These are phyloP conservation scores for Cryptococcus jaspeensis DNA, from an alignment of 1,284 basidiomycete genomes.

Conservation along the genomic window DNA sequence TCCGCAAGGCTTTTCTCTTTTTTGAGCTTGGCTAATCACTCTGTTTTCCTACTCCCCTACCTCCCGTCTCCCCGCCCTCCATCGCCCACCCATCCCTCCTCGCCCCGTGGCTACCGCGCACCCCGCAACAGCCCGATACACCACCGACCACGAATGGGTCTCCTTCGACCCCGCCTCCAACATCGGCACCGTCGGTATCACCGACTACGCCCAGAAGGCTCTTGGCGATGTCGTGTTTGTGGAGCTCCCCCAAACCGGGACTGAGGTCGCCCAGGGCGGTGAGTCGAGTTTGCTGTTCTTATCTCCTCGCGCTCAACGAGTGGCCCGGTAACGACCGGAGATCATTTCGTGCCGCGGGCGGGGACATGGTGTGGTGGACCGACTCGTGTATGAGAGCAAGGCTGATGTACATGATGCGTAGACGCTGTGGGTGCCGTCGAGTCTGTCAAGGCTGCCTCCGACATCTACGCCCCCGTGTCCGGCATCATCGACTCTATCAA, in stretches of 20 bases:
- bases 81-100: not conserved
- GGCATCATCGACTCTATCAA: slow-evolving; percentile 83
- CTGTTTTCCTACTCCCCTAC: not conserved
- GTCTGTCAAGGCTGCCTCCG: slow-evolving; percentile 96
- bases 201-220: slow-evolving; percentile 87
- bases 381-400: not conserved
- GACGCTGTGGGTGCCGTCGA: slow-evolving; percentile 94
- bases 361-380: too few species aligned
- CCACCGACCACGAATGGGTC: slow-evolving; percentile 88
- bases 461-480: slow-evolving; percentile 93
- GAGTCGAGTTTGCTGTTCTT: slow-evolving; percentile 23
- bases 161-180: slow-evolving; percentile 75
- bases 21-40: not conserved
- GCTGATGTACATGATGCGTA: slow-evolving; percentile 41
- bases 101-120: too few species aligned
- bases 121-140: slow-evolving; percentile 66
- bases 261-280: slow-evolving; percentile 76
- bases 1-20: not conserved
- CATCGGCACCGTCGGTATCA: slow-evolving; percentile 83
- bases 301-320: slow-evolving; percentile 3
- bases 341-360: too few species aligned
- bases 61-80: not conserved
- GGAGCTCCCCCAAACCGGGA: slow-evolving; percentile 76
- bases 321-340: not conserved
- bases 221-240: slow-evolving; percentile 98